Evolutionary conservation across 1,284 basidiomycete species (phyloP).

Genomic region (Ganoderma lucidum): DNA sequence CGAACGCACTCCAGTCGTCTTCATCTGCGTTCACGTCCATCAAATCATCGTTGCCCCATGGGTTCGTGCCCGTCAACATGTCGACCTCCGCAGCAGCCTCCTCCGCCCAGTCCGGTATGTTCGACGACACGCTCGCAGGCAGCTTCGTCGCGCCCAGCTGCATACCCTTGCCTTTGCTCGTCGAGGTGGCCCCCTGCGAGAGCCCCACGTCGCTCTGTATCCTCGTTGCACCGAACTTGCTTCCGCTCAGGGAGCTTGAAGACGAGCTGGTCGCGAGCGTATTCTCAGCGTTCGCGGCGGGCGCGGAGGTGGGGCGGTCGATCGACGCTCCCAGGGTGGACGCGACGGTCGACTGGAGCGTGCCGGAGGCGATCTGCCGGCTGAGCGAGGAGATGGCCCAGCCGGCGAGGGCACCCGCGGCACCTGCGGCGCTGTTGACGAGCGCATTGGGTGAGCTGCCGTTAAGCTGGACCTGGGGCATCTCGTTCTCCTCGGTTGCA

Average conservation of each 20-base stretch:
- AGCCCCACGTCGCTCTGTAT: constrained; percentile 24
- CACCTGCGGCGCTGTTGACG: constrained; percentile 87
- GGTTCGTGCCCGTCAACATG: constrained; percentile 45
- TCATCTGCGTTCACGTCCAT: constrained; percentile 93
- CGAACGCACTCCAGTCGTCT: constrained; percentile 93
- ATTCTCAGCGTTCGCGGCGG: constrained; percentile 35
- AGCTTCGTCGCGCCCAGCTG: constrained; percentile 71
- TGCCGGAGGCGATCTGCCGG: constrained; percentile 76
- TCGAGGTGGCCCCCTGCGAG: constrained; percentile 31
- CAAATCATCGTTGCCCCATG: constrained; percentile 80
- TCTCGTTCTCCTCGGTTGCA: constrained; percentile 47
- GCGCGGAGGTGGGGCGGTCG: constrained; percentile 43
- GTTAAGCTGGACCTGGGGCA: constrained; percentile 43
- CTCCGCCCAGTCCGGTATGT: constrained; percentile 61
- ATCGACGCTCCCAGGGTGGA: constrained; percentile 34
- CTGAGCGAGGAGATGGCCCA: constrained; percentile 93
- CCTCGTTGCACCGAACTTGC: neutral
- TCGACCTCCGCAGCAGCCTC: constrained; percentile 59
- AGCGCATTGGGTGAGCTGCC: constrained; percentile 52
- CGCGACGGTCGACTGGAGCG: constrained; percentile 74
- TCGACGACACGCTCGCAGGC: constrained; percentile 37
- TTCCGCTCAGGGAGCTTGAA: constrained; percentile 11
- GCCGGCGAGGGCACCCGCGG: constrained; percentile 89
- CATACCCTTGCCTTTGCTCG: constrained; percentile 62
- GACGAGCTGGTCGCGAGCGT: constrained; percentile 23